Base-by-base conservation (phyloP, 129 eudicot genomes). In the Deinandra increscens region DNA sequence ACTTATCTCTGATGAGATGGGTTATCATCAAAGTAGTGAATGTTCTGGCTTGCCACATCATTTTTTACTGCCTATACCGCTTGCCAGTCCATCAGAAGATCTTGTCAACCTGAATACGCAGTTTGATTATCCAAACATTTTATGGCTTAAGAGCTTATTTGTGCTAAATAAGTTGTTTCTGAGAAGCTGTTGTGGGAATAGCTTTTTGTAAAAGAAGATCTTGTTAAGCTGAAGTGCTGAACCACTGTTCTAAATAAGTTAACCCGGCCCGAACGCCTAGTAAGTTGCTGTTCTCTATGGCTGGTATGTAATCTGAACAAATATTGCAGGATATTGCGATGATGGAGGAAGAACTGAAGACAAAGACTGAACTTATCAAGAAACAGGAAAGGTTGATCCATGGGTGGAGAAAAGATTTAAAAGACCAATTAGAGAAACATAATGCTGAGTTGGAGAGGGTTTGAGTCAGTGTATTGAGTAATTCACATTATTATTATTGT, bases 301-400 rank as follows among this genome's bases (percentile, higher is more conserved):
- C 38, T 33, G 29, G 22, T 26, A 17, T 6, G 4, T 36, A 22
- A 73, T 66, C 26, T 0, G 8, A 37, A 8, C 5, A 13, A 72
- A 12, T 49, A 26, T 60, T n/a, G 60, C 80, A 93, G 98, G 98
- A 93, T 55, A 87, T 93, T 69, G 90, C 87, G 5, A 66, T 60
- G 70, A 84, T 89, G 97, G 95, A 93, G 72, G 97, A 89, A 75
- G 98, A 93, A 82, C 39, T 93, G 80, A 85, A 83, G 79, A 63
- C 66, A 13, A 93, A 89, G 81, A 81, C 64, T 7, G 88, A 83
- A 68, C 92, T 93, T 29, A 85, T 93, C 44, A 70, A 78, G 65
- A 80, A 86, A 82, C 89, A 87, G 48, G 98, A 87, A 71, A 84
- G 75, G 66, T 68, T 89, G 85, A 93, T 93, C 19, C 85, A 89